These are phyloP conservation scores for Botrytis cinerea DNA, from an alignment of 2,329 filamentous ascomycete species.

Conservation along the genomic window DNA sequence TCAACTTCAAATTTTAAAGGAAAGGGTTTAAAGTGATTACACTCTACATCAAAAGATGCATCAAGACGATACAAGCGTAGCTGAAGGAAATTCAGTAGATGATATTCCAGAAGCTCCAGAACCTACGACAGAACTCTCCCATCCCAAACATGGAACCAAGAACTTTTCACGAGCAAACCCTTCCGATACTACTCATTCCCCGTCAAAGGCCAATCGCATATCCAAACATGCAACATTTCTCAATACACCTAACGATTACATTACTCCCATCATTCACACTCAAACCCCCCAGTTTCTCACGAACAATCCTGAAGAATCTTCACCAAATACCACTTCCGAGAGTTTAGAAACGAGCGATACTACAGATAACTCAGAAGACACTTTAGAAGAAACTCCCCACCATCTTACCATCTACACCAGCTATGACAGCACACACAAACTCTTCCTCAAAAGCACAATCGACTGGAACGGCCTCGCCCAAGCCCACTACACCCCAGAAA, in stretches of 20 bases:
- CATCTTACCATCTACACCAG: not conserved
- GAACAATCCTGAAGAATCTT: not conserved
- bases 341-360: accelerated
- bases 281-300: not conserved
- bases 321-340: not conserved
- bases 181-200: not conserved
- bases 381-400: not conserved
- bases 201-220: not conserved
- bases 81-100: not conserved
- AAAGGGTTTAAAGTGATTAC: not conserved
- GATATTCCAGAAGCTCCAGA: not conserved
- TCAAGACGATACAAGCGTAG: not conserved
- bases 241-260: not conserved
- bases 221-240: not conserved
- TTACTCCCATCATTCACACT: not conserved
- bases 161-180: not conserved
- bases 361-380: not conserved
- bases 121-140: not conserved
- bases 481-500: not conserved
- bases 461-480: not conserved
- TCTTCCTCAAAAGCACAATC: not conserved
- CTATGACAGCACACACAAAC: not conserved
- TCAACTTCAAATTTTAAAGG: not conserved
- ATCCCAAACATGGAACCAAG: not conserved
- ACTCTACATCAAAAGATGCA: not conserved